phyloP scores from a whole-genome alignment of 148 eudicot species.

The Arbutus unedo region DNA sequence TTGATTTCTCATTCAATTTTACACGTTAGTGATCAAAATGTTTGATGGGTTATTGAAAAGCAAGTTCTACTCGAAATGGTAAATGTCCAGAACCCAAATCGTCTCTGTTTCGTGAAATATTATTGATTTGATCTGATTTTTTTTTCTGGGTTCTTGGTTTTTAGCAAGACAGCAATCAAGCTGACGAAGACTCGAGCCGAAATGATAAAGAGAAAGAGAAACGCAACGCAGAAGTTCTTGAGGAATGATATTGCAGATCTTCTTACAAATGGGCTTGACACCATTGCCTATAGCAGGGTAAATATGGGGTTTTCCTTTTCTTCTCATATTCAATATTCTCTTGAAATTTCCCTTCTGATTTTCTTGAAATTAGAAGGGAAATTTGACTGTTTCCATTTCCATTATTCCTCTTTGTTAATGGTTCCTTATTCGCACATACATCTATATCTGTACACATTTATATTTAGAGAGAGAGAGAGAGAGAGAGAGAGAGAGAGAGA shows the following conservation, averaged over 20 bases:
- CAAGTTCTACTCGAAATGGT: conserved; percentile 71
- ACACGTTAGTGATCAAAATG: conserved; percentile 28
- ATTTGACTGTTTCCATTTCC: not conserved
- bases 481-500: too few species aligned
- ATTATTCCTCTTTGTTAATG: not conserved
- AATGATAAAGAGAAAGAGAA: conserved; percentile 62
- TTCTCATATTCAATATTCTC: not conserved
- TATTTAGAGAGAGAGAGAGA: too few species aligned
- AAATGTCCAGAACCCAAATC: not conserved
- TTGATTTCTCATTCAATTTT: not conserved
- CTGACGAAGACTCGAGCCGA: conserved; percentile 50
- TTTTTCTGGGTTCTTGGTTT: not conserved
- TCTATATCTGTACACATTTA: not conserved
- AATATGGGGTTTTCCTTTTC: not conserved
- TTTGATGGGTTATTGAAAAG: conserved; percentile 54
- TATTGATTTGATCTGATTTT: not conserved
- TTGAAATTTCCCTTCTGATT: not conserved
- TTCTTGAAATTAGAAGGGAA: too few species aligned
- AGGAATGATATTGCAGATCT: conserved; percentile 80
- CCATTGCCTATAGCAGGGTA: conserved; percentile 86
- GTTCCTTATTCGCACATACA: not conserved
- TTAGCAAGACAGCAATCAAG: conserved; percentile 68
- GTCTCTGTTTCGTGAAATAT: not conserved
- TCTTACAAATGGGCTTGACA: conserved; percentile 49
- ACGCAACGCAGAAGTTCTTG: conserved; percentile 71